Evolutionary conservation across 2,329 filamentous ascomycete species (phyloP), one percentile per base, ranked within the genome.

Genomic region (Setomelanomma holmii): DNA sequence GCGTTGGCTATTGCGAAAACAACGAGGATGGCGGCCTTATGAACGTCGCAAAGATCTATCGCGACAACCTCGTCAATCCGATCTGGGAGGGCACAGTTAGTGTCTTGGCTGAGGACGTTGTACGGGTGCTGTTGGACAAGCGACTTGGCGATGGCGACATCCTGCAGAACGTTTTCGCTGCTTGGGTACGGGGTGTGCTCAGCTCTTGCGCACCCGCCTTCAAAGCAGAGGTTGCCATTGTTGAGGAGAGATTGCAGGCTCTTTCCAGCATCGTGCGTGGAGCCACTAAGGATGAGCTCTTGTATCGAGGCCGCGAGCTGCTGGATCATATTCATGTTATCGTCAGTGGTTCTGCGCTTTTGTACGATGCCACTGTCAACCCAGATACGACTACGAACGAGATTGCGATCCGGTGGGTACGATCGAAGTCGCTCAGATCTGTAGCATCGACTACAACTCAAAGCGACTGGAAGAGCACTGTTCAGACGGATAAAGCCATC

Each of bases 71-170:
- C 6, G 88, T 90, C 2, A 75, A 84, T 44, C 80, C 83, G 12
- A 90, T 91, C 42, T 89, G 87, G 86, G 87, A 89, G 70, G 87
- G 88, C 1, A 91, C 89, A 0, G 89, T 87, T 0, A 87, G 90
- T 62, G 86, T 91, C 5, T 78, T 91, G 49, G 84, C 84, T 4
- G 79, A 79, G 34, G 81, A 84, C 56, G 70, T 80, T 4, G 72
- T 82, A 22, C 70, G 80, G 0, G 76, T 80, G 3, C 55, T 80
- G n/a, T 49, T 51, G 2, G 68, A 72, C 6, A 76, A 75, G 49
- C 60, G 71, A 0, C 33, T 69, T 11, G 66, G 64, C 4, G 50
- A 51, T 7, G 67, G 68, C 8, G 45, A 66, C n/a, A 40, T 67
- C 11, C n/a, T 70, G 1, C 35, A 45, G 0, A 66, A 55, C 17